These are phyloP conservation scores for Aphanomyces stellatus DNA, from an alignment of 352 stramenopile species.

Conservation along the genomic window DNA sequence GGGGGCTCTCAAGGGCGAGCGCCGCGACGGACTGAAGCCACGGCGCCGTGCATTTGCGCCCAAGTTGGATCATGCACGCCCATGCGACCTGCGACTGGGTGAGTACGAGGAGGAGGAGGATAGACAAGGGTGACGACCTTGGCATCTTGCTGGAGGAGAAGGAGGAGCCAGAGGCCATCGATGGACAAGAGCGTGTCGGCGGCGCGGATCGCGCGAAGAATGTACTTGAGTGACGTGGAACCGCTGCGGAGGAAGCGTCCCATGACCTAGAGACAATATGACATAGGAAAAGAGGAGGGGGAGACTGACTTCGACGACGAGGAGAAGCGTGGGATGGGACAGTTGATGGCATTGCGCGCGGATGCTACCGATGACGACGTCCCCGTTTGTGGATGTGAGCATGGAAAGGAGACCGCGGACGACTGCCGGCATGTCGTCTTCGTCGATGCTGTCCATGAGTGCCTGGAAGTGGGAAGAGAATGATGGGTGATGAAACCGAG, in stretches of 20 bases:
- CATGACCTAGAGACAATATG: constrained; percentile 1
- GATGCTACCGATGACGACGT: not conserved
- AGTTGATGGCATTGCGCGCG: not conserved
- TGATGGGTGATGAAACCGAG: not conserved
- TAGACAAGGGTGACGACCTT: not conserved
- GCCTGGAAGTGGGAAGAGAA: constrained; percentile 24
- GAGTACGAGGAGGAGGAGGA: not conserved
- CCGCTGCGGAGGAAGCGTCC: not conserved
- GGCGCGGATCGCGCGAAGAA: constrained; percentile 1
- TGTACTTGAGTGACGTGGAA: constrained; percentile 8
- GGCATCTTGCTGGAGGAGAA: constrained; percentile 1
- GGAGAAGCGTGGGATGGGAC: not conserved
- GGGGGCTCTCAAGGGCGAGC: not conserved
- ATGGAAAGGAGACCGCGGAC: constrained; percentile 71
- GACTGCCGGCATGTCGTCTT: constrained; percentile 70
- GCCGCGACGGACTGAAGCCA: not conserved
- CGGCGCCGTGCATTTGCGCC: not conserved
- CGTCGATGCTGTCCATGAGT: constrained; percentile 59
- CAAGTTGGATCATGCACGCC: not conserved
- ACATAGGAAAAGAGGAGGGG: not conserved
- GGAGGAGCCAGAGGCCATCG: constrained; percentile 16
- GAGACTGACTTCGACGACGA: constrained; percentile 8
- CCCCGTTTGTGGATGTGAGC: constrained; percentile 31
- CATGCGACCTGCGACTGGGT: not conserved
- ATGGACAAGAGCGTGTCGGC: constrained; percentile 1